Conservation (phyloP, 140 eudicot species). For the Ambrosia hybrid region DNA sequence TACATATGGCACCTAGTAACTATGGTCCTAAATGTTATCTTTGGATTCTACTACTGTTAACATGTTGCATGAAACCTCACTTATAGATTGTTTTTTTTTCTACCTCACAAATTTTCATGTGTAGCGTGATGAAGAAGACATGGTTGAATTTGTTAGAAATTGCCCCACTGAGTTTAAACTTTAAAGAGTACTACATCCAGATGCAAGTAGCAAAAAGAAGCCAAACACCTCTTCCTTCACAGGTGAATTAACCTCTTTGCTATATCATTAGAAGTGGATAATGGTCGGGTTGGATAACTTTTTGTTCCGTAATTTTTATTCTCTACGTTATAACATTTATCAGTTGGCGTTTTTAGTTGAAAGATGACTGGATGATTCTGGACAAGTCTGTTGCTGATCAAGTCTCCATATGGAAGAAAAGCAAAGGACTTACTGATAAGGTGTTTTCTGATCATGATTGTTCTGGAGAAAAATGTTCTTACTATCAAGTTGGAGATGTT, state of each 20-base stretch:
- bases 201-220: conserved; percentile 96
- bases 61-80: not conserved
- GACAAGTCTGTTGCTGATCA: conserved; percentile 94
- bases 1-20: no score
- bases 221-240: conserved; percentile 94
- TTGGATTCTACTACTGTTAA: not conserved
- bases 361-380: conserved; percentile 73
- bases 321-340: not conserved
- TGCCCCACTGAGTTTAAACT: conserved; percentile 81
- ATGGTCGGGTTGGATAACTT: not conserved
- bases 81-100: not conserved
- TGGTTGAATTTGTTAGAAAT: conserved; percentile 66
- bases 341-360: conserved; percentile 48
- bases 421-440: conserved; percentile 77
- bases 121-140: conserved; percentile 97
- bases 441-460: conserved; percentile 75
- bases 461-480: conserved; percentile 80
- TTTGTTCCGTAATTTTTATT: not conserved
- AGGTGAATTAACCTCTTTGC: conserved; percentile 43
- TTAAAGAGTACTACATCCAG: conserved; percentile 91
- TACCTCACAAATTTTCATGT: conserved; percentile 3
- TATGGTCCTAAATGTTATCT: not conserved
- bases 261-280: not conserved
- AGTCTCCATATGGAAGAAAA: conserved; percentile 88
- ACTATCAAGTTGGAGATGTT: conserved; percentile 85